Conservation (phyloP, 371 early-diverging fungal species). For the Mortierella sp. region DNA sequence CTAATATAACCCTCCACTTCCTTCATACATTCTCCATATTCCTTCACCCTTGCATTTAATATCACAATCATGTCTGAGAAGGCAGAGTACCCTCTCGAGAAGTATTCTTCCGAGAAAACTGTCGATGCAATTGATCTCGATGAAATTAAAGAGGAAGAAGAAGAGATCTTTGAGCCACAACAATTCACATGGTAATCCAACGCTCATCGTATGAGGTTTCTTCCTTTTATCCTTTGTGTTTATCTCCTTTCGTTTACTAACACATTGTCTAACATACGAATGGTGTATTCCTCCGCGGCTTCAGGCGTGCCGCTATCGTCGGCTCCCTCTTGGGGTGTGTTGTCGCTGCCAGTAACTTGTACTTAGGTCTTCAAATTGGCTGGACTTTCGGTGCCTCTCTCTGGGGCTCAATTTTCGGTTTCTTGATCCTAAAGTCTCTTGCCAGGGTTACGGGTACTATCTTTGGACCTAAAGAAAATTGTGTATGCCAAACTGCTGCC, state of each 20-base stretch:
- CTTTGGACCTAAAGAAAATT: slow-evolving; percentile 80
- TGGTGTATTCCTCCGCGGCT: not conserved
- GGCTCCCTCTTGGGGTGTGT: slow-evolving; percentile 39
- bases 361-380: slow-evolving; percentile 64
- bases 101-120: not conserved
- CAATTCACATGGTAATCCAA: slow-evolving; percentile 43
- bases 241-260: not conserved
- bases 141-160: slow-evolving; percentile 16
- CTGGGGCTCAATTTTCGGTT: slow-evolving; percentile 79
- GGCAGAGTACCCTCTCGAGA: not conserved
- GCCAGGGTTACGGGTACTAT: slow-evolving; percentile 66
- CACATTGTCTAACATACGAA: not conserved
- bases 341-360: slow-evolving; percentile 64
- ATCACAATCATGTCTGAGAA: slow-evolving; percentile 1
- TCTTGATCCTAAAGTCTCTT: slow-evolving; percentile 74
- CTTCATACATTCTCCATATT: not conserved
- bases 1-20: not conserved
- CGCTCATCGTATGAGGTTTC: too few relatives aligned
- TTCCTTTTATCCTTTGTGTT: not conserved
- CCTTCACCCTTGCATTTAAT: not conserved
- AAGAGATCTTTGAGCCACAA: slow-evolving; percentile 21
- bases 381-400: slow-evolving; percentile 66
- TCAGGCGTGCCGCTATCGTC: slow-evolving; percentile 60
- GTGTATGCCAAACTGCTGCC: slow-evolving; percentile 77
- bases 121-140: not conserved